Conservation (phyloP, 139 green algal species). For the Chlorella sp. region DNA sequence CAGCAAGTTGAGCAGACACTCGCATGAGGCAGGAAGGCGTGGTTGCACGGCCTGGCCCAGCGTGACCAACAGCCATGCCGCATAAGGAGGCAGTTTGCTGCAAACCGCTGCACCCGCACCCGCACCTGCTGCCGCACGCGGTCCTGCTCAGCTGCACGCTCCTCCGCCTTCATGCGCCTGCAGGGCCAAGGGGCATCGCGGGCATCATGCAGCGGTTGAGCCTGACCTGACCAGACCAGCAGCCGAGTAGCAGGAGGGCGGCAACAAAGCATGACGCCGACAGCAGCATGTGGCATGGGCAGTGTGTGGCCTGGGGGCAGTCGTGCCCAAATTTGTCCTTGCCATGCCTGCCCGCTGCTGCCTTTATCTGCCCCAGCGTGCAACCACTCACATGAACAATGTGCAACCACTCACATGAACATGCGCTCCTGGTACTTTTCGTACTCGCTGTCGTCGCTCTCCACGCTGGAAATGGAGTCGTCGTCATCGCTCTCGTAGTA, state of each 20-base stretch:
- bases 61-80: background rate
- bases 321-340: background rate
- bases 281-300: no score
- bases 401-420: conserved; percentile 9
- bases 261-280: no score
- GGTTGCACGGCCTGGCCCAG: no score
- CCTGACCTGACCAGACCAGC: background rate
- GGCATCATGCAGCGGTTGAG: background rate
- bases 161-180: conserved; percentile 32
- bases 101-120: background rate
- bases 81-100: no score
- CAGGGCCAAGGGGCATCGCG: background rate
- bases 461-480: background rate
- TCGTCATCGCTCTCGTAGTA: background rate
- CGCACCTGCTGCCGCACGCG: conserved; percentile 20
- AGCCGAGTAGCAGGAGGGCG: no score
- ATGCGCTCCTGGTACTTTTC: conserved; percentile 28
- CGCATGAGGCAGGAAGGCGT: no score
- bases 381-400: background rate
- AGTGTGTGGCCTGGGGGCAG: no score
- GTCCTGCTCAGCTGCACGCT: conserved; percentile 27
- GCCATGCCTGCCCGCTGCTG: background rate
- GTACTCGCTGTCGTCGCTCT: conserved; percentile 25
- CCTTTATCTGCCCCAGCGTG: background rate
- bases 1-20: no score